Percentiles rank a stretch among this genome's conserved stretches.
phyloP scores from a whole-genome alignment of 1,139 yeast species.

The Debaryomyces psychrophilus region DNA sequence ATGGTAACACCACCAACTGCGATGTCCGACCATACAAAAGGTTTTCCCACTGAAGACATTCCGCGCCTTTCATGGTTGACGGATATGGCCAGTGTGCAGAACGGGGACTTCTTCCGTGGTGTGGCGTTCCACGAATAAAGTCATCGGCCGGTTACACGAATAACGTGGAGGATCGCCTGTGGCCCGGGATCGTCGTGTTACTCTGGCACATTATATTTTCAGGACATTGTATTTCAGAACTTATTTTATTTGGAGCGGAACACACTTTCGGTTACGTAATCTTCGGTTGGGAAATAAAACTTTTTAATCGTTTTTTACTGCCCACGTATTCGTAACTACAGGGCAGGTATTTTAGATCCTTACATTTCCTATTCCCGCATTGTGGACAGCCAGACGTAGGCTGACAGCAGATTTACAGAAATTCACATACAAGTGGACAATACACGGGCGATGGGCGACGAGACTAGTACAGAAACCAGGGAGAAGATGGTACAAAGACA shows the following conservation, averaged over 20 bases:
- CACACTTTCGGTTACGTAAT: neutral
- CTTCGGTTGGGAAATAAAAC: too few relatives aligned
- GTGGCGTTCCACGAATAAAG: neutral
- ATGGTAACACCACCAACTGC: conserved; percentile 4
- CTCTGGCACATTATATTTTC: neutral
- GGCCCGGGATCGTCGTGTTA: neutral
- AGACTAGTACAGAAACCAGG: conserved; percentile 1
- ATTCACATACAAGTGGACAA: neutral
- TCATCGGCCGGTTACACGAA: neutral
- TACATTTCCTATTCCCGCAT: neutral
- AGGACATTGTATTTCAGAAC: neutral
- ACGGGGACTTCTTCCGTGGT: neutral
- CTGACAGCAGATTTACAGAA: neutral
- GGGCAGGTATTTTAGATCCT: neutral
- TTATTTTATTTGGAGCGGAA: neutral
- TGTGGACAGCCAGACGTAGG: neutral
- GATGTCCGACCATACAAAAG: neutral
- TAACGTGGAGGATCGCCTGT: neutral
- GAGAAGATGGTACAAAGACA: conserved; percentile 60
- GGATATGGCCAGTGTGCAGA: neutral
- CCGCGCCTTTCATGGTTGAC: neutral
- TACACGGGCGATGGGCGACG: neutral
- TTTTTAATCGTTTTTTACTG: too few relatives aligned
- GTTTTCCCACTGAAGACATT: neutral
- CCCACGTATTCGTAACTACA: neutral